phyloP scores from a whole-genome alignment of 805 yeast genomes.

The Schwanniomyces occidentalis region DNA sequence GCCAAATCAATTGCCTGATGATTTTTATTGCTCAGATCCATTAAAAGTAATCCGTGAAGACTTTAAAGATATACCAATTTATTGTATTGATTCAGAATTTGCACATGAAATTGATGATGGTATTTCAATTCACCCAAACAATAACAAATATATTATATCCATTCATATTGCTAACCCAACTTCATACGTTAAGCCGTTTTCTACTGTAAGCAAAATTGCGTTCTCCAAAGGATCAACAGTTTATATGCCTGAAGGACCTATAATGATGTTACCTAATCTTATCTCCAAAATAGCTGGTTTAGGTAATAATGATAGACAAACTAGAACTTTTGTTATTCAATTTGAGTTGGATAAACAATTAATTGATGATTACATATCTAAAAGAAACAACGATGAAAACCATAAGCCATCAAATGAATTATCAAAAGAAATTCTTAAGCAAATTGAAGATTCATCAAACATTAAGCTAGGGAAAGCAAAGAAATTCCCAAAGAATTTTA shows the following conservation, averaged over 20 bases:
- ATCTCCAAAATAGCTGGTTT: conserved; percentile 54
- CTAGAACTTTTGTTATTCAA: conserved; percentile 46
- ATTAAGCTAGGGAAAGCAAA: conserved; percentile 25
- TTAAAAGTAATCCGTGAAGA: conserved; percentile 32
- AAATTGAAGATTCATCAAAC: conserved; percentile 16
- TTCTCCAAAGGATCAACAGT: conserved; percentile 61
- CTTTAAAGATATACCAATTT: conserved; percentile 53
- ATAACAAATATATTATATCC: conserved; percentile 44
- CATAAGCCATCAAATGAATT: conserved; percentile 5
- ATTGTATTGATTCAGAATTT: conserved; percentile 76
- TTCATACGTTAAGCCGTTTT: conserved; percentile 51
- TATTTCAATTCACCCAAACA: conserved; percentile 52
- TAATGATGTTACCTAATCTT: conserved; percentile 68
- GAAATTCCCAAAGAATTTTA: conserved; percentile 41
- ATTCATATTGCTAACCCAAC: conserved; percentile 89
- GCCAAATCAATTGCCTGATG: conserved; percentile 9
- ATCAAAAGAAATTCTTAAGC: conserved; percentile 11
- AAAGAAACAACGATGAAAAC: conserved; percentile 5
- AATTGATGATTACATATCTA: conserved; percentile 19
- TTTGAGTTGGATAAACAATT: conserved; percentile 20
- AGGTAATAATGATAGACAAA: conserved; percentile 39
- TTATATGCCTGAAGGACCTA: conserved; percentile 66
- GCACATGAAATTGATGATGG: conserved; percentile 97
- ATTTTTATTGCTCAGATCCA: conserved; percentile 32
- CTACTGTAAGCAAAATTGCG: conserved; percentile 54